A percentile compares a stretch with the other conserved stretches of the same genome.
Evolutionary conservation across 768 basidiomycete species (phyloP).

Genomic region (Thelephora aurantiotincta): DNA sequence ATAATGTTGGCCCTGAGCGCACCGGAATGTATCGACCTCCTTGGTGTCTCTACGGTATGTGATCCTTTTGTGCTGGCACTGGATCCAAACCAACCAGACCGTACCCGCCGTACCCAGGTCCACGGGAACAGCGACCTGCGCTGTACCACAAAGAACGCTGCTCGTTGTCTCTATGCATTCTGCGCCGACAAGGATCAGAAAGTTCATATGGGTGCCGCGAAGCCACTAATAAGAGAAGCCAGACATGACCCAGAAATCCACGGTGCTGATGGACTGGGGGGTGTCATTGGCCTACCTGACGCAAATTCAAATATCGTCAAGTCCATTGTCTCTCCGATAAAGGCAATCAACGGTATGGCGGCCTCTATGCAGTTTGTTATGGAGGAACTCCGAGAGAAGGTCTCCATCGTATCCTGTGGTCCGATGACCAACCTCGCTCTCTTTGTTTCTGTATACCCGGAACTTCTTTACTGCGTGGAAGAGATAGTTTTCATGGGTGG

Average conservation of each 20-base stretch:
- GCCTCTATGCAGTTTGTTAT: conserved; percentile 21
- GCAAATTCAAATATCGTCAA: conserved; percentile 33
- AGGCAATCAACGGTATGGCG: conserved; percentile 62
- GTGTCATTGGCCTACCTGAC: conserved; percentile 63
- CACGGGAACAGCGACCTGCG: conserved; percentile 66
- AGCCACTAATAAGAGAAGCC: conserved; percentile 49
- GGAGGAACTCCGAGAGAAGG: conserved; percentile 24
- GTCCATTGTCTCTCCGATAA: conserved; percentile 25
- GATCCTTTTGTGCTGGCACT: background rate
- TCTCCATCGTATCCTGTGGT: conserved; percentile 62
- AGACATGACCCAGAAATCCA: conserved; percentile 70
- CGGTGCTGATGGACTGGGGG: conserved; percentile 70
- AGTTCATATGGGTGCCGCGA: conserved; percentile 55
- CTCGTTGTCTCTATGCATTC: conserved; percentile 63
- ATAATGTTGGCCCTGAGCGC: conserved; percentile 64
- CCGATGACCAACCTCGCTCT: conserved; percentile 70
- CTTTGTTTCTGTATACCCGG: conserved; percentile 27
- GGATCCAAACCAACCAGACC: background rate
- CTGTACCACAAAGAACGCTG: conserved; percentile 58
- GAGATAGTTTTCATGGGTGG: conserved; percentile 86
- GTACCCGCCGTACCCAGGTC: conserved; percentile 31
- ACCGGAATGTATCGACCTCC: conserved; percentile 40
- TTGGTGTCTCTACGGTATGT: conserved; percentile 73
- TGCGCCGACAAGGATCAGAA: conserved; percentile 42
- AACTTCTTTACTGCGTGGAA: conserved; percentile 34